Conservation (phyloP, 192 early-diverging fungal species). For the Backusella westeae region DNA sequence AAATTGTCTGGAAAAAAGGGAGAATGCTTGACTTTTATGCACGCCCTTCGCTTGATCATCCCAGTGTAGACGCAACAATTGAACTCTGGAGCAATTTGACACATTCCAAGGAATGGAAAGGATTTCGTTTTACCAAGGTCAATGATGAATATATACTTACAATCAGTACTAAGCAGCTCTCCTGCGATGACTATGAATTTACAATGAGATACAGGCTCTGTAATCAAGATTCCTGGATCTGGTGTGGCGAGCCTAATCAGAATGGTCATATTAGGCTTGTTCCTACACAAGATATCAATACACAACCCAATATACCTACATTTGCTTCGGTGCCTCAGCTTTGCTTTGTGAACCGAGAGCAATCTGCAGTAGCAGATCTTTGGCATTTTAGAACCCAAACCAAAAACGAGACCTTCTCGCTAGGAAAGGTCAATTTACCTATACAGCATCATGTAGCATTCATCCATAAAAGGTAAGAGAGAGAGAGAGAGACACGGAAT, state of each 20-base stretch:
- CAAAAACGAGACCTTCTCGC: neutral
- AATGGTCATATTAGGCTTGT: constrained; percentile 5
- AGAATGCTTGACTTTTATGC: neutral
- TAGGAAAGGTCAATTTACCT: neutral
- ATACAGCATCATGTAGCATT: neutral
- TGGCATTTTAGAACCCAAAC: neutral
- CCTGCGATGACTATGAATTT: neutral
- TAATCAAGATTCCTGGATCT: neutral
- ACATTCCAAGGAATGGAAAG: neutral
- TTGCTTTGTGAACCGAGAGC: neutral
- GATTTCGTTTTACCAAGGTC: neutral
- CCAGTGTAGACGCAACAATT: neutral
- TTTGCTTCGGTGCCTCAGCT: constrained; percentile 4
- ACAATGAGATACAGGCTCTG: neutral
- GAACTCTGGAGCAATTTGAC: constrained; percentile 11
- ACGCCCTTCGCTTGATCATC: neutral
- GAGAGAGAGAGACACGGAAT: neutral
- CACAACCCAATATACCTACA: neutral
- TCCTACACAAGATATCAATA: neutral
- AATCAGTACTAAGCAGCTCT: neutral
- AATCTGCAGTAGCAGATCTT: neutral
- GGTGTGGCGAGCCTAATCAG: neutral
- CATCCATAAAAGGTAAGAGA: neutral
- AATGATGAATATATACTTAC: neutral
- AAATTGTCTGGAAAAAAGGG: neutral